Evolutionary conservation across 306 rosid species (phyloP).

Genomic region (Rosa chinensis): DNA sequence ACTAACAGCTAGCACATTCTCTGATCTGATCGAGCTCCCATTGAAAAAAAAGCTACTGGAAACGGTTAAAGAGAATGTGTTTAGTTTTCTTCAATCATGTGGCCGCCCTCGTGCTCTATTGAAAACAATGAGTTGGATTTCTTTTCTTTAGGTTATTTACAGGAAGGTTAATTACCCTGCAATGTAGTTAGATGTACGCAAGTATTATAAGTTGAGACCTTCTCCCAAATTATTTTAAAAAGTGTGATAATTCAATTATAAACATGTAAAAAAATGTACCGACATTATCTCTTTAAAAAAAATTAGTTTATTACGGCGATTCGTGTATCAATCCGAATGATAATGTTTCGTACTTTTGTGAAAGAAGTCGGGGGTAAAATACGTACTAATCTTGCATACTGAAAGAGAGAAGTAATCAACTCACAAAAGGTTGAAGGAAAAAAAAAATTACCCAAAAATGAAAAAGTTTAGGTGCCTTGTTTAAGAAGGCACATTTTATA

Average conservation of each 20-base stretch:
- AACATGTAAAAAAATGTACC: background rate
- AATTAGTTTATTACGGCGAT: too few species aligned
- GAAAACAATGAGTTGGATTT: conserved; percentile 17
- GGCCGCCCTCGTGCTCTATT: conserved; percentile 24
- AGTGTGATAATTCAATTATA: background rate
- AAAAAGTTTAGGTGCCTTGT: background rate
- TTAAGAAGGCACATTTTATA: background rate
- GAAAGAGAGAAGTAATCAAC: background rate
- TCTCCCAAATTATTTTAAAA: background rate
- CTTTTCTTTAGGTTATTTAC: background rate
- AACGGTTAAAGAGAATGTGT: background rate
- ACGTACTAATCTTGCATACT: background rate
- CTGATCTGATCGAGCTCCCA: conserved; percentile 10
- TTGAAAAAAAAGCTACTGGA: background rate
- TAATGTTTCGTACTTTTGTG: too few species aligned
- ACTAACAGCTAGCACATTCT: conserved; percentile 8
- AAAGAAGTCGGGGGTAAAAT: background rate
- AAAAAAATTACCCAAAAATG: background rate
- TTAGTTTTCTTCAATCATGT: conserved; percentile 19
- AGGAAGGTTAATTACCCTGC: background rate
- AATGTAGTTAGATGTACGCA: background rate
- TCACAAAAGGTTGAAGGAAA: background rate
- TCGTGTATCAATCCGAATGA: too few species aligned
- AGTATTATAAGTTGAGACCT: background rate
- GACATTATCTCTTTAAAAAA: too few species aligned